These are phyloP conservation scores for Quercus tomentella DNA, from an alignment of 331 rosid genomes.

Conservation along the genomic window DNA sequence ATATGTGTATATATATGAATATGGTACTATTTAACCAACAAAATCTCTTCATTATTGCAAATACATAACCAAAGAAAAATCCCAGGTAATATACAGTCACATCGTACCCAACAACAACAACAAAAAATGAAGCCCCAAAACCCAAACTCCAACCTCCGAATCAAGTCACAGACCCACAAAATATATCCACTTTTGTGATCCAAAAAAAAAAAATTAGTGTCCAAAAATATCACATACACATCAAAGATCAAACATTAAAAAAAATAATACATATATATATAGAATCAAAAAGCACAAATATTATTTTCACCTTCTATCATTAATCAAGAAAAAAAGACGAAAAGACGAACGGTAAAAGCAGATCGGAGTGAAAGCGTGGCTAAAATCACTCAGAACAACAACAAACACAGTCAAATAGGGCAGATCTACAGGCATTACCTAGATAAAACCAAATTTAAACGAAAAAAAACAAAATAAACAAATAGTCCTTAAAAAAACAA, in stretches of 20 bases:
- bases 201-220: background rate
- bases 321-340: too few species aligned
- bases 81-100: background rate
- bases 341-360: background rate
- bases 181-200: background rate
- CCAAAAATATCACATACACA: background rate
- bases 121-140: background rate
- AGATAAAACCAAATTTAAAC: background rate
- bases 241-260: background rate
- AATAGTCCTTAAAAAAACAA: background rate
- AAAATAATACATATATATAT: too few species aligned
- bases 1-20: too few species aligned
- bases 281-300: background rate
- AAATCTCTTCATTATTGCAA: background rate
- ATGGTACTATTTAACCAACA: background rate
- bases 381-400: background rate
- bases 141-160: background rate
- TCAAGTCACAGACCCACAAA: background rate
- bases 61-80: background rate
- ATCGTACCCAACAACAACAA: background rate
- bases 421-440: constrained; percentile 19
- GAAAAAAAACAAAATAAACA: background rate
- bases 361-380: background rate
- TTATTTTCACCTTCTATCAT: too few species aligned
- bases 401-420: background rate